Base-by-base conservation (phyloP, 108 stramenopile species). In the Parmales sp. region DNA sequence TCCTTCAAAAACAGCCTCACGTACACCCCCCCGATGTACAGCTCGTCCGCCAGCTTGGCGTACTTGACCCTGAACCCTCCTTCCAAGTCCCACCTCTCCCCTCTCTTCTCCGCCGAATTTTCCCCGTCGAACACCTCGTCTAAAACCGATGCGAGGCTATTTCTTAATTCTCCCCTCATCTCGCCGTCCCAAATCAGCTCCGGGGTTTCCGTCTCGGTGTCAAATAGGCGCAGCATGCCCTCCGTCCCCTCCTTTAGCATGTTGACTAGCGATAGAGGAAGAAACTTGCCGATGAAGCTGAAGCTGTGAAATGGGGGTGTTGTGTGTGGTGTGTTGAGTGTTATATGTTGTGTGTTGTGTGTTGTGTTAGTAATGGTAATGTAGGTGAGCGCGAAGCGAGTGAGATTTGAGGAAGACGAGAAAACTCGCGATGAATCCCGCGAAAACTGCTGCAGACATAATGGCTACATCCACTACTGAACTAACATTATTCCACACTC, bases 1-100 rank as follows among this genome's bases (percentile, higher is more conserved):
- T 91, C 82, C 75, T 91, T 86, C 69, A 91, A 65, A 71, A 87
- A 91, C 45, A 84, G 73, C 3, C 82, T 38, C 16, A 91, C 80
- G 71, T 86, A 91, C 1, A 88, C 84, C 19, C 85, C 85, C 13
- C 90, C 90, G 39, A 91, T 73, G 54, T 75, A 82, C 0, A 88
- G 72, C 66, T 88, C 90, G 29, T 78, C 72, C 39, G 81, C 74
- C 13, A 88, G 76, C 31, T 73, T 76, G 31, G 67, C 25, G 65
- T 88, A 88, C 37, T 69, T 71, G 22, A 85, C 83, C 18, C 39
- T 23, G 28, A 76, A 68, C 19, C 26, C 67, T 0, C 83, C 66
- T 0, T 75, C 48, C 34, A 87, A 48, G 19, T 11, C n/a, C 44
- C 72, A 81, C 29, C 73, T 76, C 22, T 69, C 67, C 18, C 37